Evolutionary conservation across 2,329 filamentous ascomycete genomes (phyloP).

Genomic region (Arthrobotrys sphaeroides): DNA sequence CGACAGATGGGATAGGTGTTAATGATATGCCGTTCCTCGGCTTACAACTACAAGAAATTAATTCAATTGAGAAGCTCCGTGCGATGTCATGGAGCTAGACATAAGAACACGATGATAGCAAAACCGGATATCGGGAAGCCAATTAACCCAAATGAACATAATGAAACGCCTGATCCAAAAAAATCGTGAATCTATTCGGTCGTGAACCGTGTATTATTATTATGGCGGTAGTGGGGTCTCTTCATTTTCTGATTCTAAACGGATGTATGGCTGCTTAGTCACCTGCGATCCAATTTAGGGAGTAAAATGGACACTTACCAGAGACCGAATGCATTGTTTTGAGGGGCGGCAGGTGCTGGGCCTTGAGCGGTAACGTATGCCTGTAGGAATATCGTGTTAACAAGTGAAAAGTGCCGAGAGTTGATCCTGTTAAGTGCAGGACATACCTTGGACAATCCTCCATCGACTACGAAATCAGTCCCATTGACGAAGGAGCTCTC

Average conservation of each 20-base stretch:
- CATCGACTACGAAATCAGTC: slow-evolving; percentile 92
- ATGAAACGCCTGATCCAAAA: slow-evolving; percentile 1
- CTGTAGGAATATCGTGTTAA: slow-evolving; percentile 57
- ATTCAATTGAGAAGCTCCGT: no score
- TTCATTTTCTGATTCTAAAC: neutral
- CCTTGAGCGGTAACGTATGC: slow-evolving; percentile 80
- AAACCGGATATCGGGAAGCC: neutral
- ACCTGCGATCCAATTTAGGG: neutral
- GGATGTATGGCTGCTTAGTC: neutral
- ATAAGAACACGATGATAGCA: neutral
- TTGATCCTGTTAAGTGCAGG: neutral
- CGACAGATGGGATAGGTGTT: neutral
- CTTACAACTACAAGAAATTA: neutral
- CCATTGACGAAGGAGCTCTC: slow-evolving; percentile 91
- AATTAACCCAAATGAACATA: neutral
- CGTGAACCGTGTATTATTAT: neutral
- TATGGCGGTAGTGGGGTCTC: neutral
- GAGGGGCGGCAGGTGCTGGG: slow-evolving; percentile 66
- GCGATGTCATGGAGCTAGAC: neutral
- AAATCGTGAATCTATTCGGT: neutral
- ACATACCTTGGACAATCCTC: slow-evolving; percentile 82
- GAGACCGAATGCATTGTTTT: slow-evolving; percentile 67
- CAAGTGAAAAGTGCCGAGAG: neutral
- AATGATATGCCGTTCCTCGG: neutral
- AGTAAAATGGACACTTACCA: neutral